These are phyloP conservation scores for Ascochyta viciae-villosae DNA, from an alignment of 2,329 filamentous ascomycete genomes.

Conservation along the genomic window DNA sequence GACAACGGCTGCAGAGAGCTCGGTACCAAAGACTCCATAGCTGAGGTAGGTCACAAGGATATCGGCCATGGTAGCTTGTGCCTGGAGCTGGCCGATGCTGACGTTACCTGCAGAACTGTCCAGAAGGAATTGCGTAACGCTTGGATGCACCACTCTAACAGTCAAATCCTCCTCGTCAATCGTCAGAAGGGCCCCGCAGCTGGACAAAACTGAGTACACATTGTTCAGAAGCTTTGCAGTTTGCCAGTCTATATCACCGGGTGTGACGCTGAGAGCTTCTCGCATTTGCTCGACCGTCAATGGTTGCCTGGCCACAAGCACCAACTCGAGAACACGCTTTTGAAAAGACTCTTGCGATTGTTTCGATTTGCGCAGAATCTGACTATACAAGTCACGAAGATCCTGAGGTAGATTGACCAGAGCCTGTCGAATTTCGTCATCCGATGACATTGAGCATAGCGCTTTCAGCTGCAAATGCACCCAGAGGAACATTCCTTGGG, in stretches of 20 bases:
- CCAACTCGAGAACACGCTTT: constrained; percentile 41
- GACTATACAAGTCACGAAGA: constrained; percentile 23
- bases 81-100: constrained; percentile 3
- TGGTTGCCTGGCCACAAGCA: constrained; percentile 39
- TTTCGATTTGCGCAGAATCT: constrained; percentile 12
- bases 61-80: constrained; percentile 23
- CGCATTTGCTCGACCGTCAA: constrained; percentile 47
- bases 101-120: neutral
- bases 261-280: constrained; percentile 50
- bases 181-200: constrained; percentile 32
- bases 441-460: neutral
- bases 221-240: constrained; percentile 25
- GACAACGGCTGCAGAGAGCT: constrained; percentile 14
- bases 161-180: constrained; percentile 36
- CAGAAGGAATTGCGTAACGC: constrained; percentile 28
- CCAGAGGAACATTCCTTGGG: constrained; percentile 40
- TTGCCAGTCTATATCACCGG: constrained; percentile 35
- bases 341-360: constrained; percentile 13
- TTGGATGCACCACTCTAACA: constrained; percentile 29
- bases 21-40: constrained; percentile 29
- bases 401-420: constrained; percentile 24
- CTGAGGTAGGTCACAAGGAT: constrained; percentile 31
- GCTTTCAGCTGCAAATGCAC: constrained; percentile 3
- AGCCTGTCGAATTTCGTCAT: constrained; percentile 38
- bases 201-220: constrained; percentile 23